Evolutionary conservation across 345 rosid genomes (phyloP), one percentile per base, ranked within the genome.

Genomic region (Erucastrum elatum): DNA sequence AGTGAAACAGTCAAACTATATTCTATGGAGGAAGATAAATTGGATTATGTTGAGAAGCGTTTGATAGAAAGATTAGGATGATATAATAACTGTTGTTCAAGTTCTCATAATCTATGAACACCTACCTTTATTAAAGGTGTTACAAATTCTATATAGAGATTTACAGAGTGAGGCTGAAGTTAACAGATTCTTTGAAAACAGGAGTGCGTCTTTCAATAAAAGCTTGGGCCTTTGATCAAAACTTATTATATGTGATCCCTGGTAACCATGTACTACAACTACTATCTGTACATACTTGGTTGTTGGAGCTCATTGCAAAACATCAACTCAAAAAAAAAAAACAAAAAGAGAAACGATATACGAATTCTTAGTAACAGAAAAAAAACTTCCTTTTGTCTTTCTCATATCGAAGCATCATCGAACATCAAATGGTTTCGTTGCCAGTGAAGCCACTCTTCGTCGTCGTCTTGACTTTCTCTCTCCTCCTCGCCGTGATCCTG

Each of bases 361-460:
- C n/a, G n/a, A n/a, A n/a, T n/a, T n/a, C n/a, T n/a, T n/a, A 15
- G 12, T 4, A 44, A 44, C 15, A 44, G 12, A 10, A 0, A 13
- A n/a, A 12, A 44, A 11, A 44, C 53, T 12, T 49, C 55, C 17
- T 49, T 64, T 16, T n/a, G 68, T 25, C 70, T 35, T 66, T 4
- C n/a, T 60, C 65, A 33, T 59, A 79, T 61, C 70, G 13, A 31
- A 10, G n/a, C 67, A 84, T 41, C 75, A 86, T n/a, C n/a, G n/a
- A n/a, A n/a, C n/a, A n/a, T n/a, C n/a, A n/a, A 83, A 89, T 90
- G 92, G 79, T 84, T 73, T 76, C 68, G 49, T 77, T 82, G 8
- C 76, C 91, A 21, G 93, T 91, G 79, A 90, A 90, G 76, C 95
- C 97, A 39, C 49, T 90, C 74, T 87, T 84, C 41, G 72, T 89